Evolutionary conservation across 2,329 filamentous ascomycete genomes (phyloP).

Genomic region (Fusarium staphyleae): DNA sequence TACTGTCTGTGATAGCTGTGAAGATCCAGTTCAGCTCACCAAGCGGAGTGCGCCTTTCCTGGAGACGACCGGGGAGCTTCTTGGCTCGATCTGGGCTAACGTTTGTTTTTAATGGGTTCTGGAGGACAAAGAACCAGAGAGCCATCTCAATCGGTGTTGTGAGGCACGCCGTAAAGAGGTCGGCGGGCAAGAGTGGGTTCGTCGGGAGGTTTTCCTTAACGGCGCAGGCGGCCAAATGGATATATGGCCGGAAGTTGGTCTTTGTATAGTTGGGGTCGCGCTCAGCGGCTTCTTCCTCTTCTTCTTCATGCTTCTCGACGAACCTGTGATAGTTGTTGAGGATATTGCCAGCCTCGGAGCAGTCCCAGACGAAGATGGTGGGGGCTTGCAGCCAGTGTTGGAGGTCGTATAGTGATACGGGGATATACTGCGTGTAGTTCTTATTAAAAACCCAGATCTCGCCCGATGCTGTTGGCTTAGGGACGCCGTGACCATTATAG

Average conservation of each 20-base stretch:
- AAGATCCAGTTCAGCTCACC: conserved; percentile 99
- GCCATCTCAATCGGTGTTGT: conserved; percentile 99
- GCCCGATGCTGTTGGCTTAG: conserved; percentile 91
- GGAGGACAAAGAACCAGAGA: conserved; percentile 92
- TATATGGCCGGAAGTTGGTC: conserved; percentile 72
- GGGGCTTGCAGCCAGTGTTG: conserved; percentile 96
- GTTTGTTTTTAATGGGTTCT: conserved; percentile 77
- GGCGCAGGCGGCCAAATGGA: conserved; percentile 90
- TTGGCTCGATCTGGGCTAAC: conserved; percentile 83
- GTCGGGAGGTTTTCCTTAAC: conserved; percentile 93
- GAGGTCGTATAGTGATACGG: conserved; percentile 91
- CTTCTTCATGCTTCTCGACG: conserved; percentile 91
- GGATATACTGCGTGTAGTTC: conserved; percentile 98
- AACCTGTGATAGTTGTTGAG: conserved; percentile 94
- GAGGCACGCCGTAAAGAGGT: conserved; percentile 93
- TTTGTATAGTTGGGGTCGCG: conserved; percentile 86
- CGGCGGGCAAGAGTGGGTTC: conserved; percentile 89
- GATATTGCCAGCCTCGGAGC: conserved; percentile 95
- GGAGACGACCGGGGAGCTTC: conserved; percentile 87
- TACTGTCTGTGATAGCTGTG: conserved; percentile 97
- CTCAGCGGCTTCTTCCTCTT: conserved; percentile 78
- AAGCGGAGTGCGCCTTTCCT: conserved; percentile 90
- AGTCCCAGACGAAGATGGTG: conserved; percentile 97
- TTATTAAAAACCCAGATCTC: conserved; percentile 99
- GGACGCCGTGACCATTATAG: conserved; percentile 98